Base-by-base conservation (phyloP, 306 rosid genomes). In the Glycyrrhiza uralensis region DNA sequence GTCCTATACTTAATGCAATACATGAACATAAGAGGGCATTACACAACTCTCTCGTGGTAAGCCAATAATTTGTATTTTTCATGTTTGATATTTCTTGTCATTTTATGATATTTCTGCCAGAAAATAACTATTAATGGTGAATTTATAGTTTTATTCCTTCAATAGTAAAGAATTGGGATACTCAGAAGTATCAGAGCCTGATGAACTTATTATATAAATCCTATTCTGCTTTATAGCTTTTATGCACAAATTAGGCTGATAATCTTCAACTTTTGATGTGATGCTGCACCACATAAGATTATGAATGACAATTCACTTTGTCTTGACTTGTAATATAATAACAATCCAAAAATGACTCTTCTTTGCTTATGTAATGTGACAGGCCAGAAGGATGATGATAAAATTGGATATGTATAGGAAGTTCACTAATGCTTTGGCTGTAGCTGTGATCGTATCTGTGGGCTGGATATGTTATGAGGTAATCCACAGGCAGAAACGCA, bases 381-480 rank as follows among this genome's bases (percentile, higher is more conserved):
- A 95, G 99, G 82, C 97, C 29, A 84, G 96, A 77, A 80, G 99
- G 72, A 86, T 95, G 97, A 74, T 90, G 88, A 81, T 83, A 69
- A 95, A 95, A 77, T 83, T 95, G 74, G 99, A 95, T 65, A 89
- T 95, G 60, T 95, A 95, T 82, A 83, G 96, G 76, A 91, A 88
- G 85, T 95, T 95, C 78, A 91, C 99, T 4, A 95, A 95, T 12
- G 96, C 99, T 58, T 81, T 95, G 86, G 99, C 92, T 0, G 92
- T 85, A 17, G 89, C 99, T 65, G 97, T 91, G 15, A 63, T 95
- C 9, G 96, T 95, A 59, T 95, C 97, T 6, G 97, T 95, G 47
- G 96, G 96, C 70, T 95, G 99, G 97, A 88, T 86, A 65, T 89
- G 96, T 79, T 95, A 95, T 55, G 99, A 95, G 99, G 99, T 95